These are phyloP conservation scores for Calonectria henricotiae DNA, from an alignment of 2,329 filamentous ascomycete genomes.

Conservation along the genomic window DNA sequence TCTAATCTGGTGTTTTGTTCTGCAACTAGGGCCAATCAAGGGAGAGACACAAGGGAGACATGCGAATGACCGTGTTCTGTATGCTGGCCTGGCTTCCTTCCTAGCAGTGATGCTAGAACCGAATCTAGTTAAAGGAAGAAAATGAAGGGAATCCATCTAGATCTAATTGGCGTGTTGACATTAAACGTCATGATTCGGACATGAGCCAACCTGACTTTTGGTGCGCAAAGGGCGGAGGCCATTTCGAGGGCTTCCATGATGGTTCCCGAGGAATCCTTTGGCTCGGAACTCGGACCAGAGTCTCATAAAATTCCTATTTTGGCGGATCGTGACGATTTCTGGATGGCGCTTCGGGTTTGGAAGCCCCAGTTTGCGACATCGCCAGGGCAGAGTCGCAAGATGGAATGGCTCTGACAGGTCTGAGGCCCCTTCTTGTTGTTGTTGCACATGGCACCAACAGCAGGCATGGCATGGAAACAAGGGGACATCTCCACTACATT, in stretches of 20 bases:
- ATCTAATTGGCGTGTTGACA: background rate
- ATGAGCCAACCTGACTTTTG: background rate
- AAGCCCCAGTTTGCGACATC: background rate
- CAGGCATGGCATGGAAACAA: background rate
- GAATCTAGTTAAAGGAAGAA: background rate
- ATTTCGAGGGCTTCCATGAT: background rate
- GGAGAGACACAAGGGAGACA: slow-evolving; percentile 2
- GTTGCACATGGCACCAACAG: background rate
- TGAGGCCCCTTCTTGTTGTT: background rate
- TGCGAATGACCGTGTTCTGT: background rate
- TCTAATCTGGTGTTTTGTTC: background rate
- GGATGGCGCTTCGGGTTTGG: background rate
- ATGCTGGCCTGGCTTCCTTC: too few relatives aligned
- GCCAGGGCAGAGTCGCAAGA: background rate
- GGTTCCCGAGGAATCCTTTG: background rate
- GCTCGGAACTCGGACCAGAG: too few relatives aligned
- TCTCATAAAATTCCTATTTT: background rate
- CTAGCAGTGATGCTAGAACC: too few relatives aligned
- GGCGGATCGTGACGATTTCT: background rate
- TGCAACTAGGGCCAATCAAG: background rate
- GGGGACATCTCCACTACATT: background rate
- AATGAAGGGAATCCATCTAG: background rate
- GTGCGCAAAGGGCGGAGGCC: too few relatives aligned
- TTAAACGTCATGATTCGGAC: background rate
- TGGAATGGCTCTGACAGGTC: background rate